Evolutionary conservation across 345 rosid genomes (phyloP), one percentile per base, ranked within the genome.

Genomic region (Citropsis articulata): DNA sequence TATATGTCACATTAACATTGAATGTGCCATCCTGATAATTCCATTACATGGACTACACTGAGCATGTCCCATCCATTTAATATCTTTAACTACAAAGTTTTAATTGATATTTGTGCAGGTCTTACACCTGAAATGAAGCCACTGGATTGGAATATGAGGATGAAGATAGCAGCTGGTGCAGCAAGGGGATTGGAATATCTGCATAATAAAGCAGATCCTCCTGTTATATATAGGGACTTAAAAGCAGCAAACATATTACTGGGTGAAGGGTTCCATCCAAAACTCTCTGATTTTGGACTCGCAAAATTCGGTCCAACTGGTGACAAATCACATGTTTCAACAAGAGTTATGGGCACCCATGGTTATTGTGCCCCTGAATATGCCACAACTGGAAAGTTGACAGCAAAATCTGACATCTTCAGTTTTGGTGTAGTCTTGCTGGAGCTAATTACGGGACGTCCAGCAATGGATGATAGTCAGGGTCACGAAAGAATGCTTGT

Each of bases 321-420:
- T 53, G 92, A 86, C 45, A 85, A 64, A 80, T 79, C 94, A 31
- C 88, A 91, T 78, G 92, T 93, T 72, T 81, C 94, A 57, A 91
- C 95, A 22, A 84, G 90, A 78, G 85, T 90, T 48, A 90, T 93
- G 92, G 95, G 97, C 33, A 90, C 94, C 42, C 87, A 81, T 2
- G 97, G 94, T 30, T 91, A 93, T 69, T 93, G 97, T 48, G 94
- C 95, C 63, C 97, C 94, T 0, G 97, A 93, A 81, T 93, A 90
- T 72, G 90, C 87, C 2, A 42, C 6, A 12, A 90, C 79, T 27
- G 94, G 95, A 33, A 88, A 85, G 61, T 36, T 93, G 78, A 90
- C 91, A 0, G 33, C 72, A 73, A 93, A 84, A 73, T 87, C 93
- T 1, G 97, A 93, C 78, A 86, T 93, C n/a, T 93, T 83, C 77